Evolutionary conservation across 1,139 yeast genomes (phyloP).

Genomic region (Debaryomyces fabryi): DNA sequence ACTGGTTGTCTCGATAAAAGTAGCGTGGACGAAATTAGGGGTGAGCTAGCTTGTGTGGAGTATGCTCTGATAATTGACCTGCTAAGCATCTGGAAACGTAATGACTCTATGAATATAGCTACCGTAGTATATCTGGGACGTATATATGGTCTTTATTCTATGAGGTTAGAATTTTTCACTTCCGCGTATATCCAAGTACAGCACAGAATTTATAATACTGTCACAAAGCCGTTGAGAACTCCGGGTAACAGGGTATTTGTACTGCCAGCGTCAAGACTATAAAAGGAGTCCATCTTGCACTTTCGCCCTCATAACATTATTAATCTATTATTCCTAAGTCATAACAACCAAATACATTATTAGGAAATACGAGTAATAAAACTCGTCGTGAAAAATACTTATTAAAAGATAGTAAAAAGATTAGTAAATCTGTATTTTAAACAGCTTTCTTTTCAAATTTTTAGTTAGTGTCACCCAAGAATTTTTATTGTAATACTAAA

Average conservation of each 20-base stretch:
- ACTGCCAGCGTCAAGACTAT: background rate
- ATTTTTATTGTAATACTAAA: slow-evolving; percentile 5
- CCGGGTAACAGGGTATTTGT: background rate
- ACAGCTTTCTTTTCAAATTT: slow-evolving; percentile 6
- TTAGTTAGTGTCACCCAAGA: slow-evolving; percentile 5
- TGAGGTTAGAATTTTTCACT: slow-evolving; percentile 16
- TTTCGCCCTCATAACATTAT: background rate
- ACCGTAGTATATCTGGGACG: background rate
- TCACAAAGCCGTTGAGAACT: background rate
- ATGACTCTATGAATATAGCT: background rate
- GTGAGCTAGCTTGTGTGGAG: slow-evolving; percentile 11
- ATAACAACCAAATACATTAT: background rate
- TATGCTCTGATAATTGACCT: slow-evolving; percentile 15
- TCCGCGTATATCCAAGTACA: slow-evolving; percentile 13
- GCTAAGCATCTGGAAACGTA: slow-evolving; percentile 9
- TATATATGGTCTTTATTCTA: slow-evolving; percentile 1
- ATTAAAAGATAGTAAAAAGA: slow-evolving; percentile 4
- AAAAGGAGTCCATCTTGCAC: slow-evolving; percentile 12
- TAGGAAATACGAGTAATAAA: background rate
- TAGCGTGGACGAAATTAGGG: slow-evolving; percentile 43
- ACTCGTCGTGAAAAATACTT: slow-evolving; percentile 1
- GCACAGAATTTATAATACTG: background rate
- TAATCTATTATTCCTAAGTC: background rate
- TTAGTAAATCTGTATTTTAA: slow-evolving; percentile 8
- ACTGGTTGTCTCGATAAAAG: slow-evolving; percentile 82